Base-by-base conservation (phyloP, 2,329 filamentous ascomycete species). In the Aureobasidium sp. region DNA sequence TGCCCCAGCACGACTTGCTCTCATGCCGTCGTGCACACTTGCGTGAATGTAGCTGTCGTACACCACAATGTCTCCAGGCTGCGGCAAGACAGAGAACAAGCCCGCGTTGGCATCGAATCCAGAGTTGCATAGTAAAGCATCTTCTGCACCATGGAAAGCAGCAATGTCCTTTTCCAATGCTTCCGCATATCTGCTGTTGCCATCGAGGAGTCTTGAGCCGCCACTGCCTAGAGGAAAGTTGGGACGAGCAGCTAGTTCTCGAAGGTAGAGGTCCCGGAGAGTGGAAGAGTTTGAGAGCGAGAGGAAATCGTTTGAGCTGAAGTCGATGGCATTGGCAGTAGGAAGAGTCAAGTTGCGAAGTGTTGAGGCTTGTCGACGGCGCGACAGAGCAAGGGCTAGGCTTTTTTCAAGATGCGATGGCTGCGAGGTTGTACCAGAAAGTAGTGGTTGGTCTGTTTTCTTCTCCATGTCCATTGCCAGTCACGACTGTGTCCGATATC, bases 11-110 rank as follows among this genome's bases (percentile, higher is more conserved):
- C 87, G 80, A 7, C 84, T 86, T 22, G 87, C 68, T 20, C 80
- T 79, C 86, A 92, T 90, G 0, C 89, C 90, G 70, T 92, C 89
- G 63, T 91, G 89, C 1, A 87, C 84, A 67, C 87, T 91, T 0
- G 90, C 90, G 67, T 93, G 90, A 15, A 93, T 85, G 36, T 88
- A 77, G 70, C 88, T 87, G 68, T 93, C 90, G 66, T 89, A 87
- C 0, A 94, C 71, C 25, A 94, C 79, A 1, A 73, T 66, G 66
- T 80, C 79, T 5, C 74, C 76, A 1, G 67, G 67, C 64, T 80
- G 79, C 20, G 79, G 78, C n/a, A 81, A 68, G 53, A 74, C 77
- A 0, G 76, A 74, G 65, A 80, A 80, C 39, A 81, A 69, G 0
- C 76, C 78, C 2, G 74, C 73, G 65, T 81, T 81, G 3, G 79